Evolutionary conservation across 108 stramenopile genomes (phyloP), one percentile per base, ranked within the genome.

Genomic region (Cylindrotheca closterium): DNA sequence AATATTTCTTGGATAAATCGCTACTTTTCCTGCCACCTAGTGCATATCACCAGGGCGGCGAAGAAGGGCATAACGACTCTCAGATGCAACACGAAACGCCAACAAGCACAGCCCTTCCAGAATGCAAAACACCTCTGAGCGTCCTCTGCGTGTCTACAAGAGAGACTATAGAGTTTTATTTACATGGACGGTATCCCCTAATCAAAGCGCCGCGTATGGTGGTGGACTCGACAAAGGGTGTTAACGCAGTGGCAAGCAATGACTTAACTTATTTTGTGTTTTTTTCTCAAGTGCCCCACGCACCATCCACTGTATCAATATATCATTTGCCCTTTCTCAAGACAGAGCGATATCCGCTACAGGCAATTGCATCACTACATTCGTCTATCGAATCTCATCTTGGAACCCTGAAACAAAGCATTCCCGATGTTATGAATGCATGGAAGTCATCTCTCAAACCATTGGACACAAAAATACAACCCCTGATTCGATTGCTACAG

Each of bases 391-490:
- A 60, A 25, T 59, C 77, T 1, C 85, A 81, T 51, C 34, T 93
- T 30, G 30, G 63, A 50, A 64, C 67, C 21, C 63, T 84, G 26
- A 73, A 68, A 52, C 32, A 56, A 25, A 63, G 72, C 21, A 56
- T 86, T 12, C 37, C 59, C 18, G 73, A 82, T 29, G 67, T 85
- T 4, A 19, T 72, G 0, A 66, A 55, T 34, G 65, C 80, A 0
- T 94, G 89, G 89, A 78, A 66, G 56, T 59, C 80, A 18, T 71
- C 84, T 17, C 64, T 94, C 0, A 86, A 85, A 58, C 93, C 85
- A 10, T 52, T 94, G 3, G 89, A 94, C 63, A 58, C 49, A 5
- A 91, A 91, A 34, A 73, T 94, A 26, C 61, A 79, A 34, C 58
- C 67, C 15, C 59, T 94, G 30, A 37, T 63, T 5, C 48, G 60